Conservation (phyloP, 805 yeast species). For the Kazachstania viticola region DNA sequence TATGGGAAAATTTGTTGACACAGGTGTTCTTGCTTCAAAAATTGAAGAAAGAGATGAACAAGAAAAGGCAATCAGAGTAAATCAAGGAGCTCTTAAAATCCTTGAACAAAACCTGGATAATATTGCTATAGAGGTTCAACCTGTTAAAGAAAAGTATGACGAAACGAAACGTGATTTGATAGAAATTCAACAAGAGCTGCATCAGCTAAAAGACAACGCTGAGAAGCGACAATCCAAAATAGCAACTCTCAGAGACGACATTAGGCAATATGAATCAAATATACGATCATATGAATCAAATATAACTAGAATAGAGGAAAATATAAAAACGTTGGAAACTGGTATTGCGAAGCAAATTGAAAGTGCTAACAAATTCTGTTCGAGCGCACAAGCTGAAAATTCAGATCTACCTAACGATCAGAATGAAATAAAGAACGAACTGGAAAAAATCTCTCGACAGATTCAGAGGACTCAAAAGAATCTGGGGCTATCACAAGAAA, state of each 20-base stretch:
- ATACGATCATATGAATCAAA: conserved; percentile 8
- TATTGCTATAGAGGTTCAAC: conserved; percentile 10
- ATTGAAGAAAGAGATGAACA: conserved; percentile 15
- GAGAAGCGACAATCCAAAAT: conserved; percentile 9
- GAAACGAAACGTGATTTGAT: conserved; percentile 7
- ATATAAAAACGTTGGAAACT: conserved; percentile 18
- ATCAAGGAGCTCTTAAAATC: conserved; percentile 18
- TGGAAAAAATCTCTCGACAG: conserved; percentile 33
- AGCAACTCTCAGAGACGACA: conserved; percentile 17
- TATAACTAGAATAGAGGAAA: conserved; percentile 13
- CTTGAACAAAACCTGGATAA: conserved; percentile 13
- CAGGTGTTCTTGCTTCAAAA: conserved; percentile 17
- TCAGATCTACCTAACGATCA: conserved; percentile 31
- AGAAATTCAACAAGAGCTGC: conserved; percentile 6
- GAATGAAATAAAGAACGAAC: conserved; percentile 39
- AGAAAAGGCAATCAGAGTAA: conserved; percentile 16
- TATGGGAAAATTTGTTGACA: conserved; percentile 20
- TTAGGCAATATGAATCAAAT: conserved; percentile 14
- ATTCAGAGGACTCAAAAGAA: conserved; percentile 41
- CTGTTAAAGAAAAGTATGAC: conserved; percentile 10
- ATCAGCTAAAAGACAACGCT: conserved; percentile 11
- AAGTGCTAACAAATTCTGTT: conserved; percentile 34
- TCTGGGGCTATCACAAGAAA: conserved; percentile 45
- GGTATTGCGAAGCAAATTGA: conserved; percentile 20
- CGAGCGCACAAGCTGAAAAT: conserved; percentile 34